Evolutionary conservation across 2,329 filamentous ascomycete species (phyloP), one percentile per base, ranked within the genome.

Genomic region (Macroventuria anomochaeta): DNA sequence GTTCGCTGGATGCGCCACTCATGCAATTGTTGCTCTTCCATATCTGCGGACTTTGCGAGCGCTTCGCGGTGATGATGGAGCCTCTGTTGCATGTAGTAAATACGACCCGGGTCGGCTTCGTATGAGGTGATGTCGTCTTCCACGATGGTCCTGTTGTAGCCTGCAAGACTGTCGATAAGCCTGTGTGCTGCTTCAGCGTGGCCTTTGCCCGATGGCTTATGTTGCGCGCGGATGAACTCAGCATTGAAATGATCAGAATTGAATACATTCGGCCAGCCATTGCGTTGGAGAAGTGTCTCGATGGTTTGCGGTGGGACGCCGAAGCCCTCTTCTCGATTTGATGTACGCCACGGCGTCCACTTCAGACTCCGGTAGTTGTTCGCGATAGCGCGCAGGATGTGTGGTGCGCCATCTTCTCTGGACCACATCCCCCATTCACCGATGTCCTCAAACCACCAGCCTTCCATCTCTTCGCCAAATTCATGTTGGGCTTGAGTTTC

Each of bases 321-420:
- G 23, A 49, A 57, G 3, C 47, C 47, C 2, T 46, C 26, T 26
- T 48, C 51, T 3, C 39, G 38, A 26, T 60, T 46, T 10, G 56
- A 57, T n/a, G 54, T 59, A 13, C 28, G 38, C 61, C 61, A 63
- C 13, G 61, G 61, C n/a, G 57, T 55, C 57, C 52, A 44, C 20
- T 26, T 37, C 15, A 57, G 21, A 2, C 20, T 41, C 3, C 32
- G 40, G 20, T 58, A 62, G 2, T 58, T 58, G 17, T 51, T 36
- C n/a, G 37, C 39, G 15, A 63, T 46, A 28, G 51, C 42, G 2
- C 12, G 44, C 7, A 63, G n/a, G 12, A 63, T 25, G 13, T 46
- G 55, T 7, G 46, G 33, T 18, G 61, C 49, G 11, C 53, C 43
- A 21, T 34, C 21, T 0, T 31, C 6, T 4, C 46, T 46, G 13